phyloP scores from a whole-genome alignment of 2,329 filamentous ascomycete genomes.

The Immersiporthe knoxdaviesiana region DNA sequence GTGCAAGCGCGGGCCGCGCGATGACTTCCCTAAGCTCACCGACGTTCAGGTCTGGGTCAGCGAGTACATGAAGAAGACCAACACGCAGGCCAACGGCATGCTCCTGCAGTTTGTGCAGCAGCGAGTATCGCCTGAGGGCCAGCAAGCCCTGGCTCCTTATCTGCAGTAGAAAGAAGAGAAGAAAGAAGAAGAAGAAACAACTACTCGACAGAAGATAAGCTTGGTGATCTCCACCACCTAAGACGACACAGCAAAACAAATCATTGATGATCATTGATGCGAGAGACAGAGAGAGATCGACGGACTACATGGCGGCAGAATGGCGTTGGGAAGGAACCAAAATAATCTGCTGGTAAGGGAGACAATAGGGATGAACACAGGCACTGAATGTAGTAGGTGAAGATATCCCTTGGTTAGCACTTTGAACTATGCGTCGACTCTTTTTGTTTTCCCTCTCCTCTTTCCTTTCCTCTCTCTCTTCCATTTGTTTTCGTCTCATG shows the following conservation, averaged over 20 bases:
- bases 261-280: too few relatives aligned
- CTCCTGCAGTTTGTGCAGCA: conserved; percentile 73
- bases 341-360: neutral
- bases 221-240: neutral
- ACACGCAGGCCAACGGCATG: conserved; percentile 71
- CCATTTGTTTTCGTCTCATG: neutral
- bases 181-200: neutral
- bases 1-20: conserved; percentile 72
- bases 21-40: conserved; percentile 84
- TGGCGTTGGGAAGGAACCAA: conserved; percentile 14
- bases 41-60: conserved; percentile 86
- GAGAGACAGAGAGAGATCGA: neutral
- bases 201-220: neutral
- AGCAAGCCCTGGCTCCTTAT: conserved; percentile 56
- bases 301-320: neutral
- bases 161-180: conserved; percentile 42
- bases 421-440: neutral
- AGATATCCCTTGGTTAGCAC: neutral
- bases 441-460: neutral
- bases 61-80: conserved; percentile 75
- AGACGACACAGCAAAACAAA: neutral
- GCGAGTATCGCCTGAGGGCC: conserved; percentile 67
- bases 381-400: conserved; percentile 9
- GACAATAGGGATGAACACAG: neutral
- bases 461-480: neutral